These are phyloP conservation scores for Solanum appendiculatum DNA, from an alignment of 257 asterid species.

Conservation along the genomic window DNA sequence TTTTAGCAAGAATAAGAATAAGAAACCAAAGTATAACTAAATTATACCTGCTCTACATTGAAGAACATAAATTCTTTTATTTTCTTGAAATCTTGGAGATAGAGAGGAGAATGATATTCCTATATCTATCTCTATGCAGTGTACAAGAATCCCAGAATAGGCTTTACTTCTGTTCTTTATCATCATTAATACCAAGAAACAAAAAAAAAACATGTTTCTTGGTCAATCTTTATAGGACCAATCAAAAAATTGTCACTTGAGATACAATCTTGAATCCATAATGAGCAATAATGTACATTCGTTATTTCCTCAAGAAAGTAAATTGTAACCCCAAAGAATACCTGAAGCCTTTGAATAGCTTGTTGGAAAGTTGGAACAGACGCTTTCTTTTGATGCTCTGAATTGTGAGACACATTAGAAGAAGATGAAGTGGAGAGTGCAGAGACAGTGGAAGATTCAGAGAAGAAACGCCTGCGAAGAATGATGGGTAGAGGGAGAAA, in stretches of 20 bases:
- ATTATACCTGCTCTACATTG: background rate
- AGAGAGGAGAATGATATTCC: background rate
- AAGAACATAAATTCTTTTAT: background rate
- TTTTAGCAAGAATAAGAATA: background rate
- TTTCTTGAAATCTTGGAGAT: background rate
- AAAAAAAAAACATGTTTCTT: background rate
- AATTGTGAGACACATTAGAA: background rate
- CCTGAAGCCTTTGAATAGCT: slow-evolving; percentile 98
- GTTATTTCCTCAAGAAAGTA: background rate
- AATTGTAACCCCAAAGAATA: background rate
- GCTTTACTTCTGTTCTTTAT: background rate
- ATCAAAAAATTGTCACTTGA: background rate
- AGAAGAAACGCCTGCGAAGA: slow-evolving; percentile 23
- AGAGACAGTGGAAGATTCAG: slow-evolving; percentile 17
- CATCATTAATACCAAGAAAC: background rate
- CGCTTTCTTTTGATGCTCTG: slow-evolving; percentile 5
- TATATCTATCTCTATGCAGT: background rate
- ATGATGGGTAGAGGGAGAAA: slow-evolving; percentile 14
- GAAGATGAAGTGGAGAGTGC: slow-evolving; percentile 23
- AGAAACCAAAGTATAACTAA: background rate
- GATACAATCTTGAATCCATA: background rate
- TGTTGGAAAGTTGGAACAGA: slow-evolving; percentile 76
- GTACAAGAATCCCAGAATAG: background rate
- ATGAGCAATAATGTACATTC: background rate
- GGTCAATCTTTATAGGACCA: background rate